Percentiles rank a stretch among this genome's conserved stretches.
Evolutionary conservation across 139 green algal genomes (phyloP).

Genomic region (Diplosphaera chodatii): DNA sequence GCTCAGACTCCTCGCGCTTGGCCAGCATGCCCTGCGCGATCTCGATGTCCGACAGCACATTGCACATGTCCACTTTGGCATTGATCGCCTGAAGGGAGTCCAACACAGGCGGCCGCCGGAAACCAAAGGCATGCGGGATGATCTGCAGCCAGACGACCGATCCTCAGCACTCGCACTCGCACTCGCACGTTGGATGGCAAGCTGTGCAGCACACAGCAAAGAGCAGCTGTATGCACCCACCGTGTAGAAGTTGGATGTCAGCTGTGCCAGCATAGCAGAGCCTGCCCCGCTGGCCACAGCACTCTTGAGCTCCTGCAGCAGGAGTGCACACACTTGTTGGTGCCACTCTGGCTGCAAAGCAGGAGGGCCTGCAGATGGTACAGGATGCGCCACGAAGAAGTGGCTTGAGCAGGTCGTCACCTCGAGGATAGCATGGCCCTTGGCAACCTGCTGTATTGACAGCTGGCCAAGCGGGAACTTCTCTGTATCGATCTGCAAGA

Average conservation of each 20-base stretch:
- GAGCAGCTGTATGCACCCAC: no score
- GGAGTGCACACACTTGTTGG: neutral
- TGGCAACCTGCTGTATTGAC: slow-evolving; percentile 25
- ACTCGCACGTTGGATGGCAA: no score
- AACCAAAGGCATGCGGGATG: slow-evolving; percentile 19
- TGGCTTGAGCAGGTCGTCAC: no score
- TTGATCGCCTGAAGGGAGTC: neutral
- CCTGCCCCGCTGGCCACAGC: slow-evolving; percentile 1
- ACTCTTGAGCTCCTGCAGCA: slow-evolving; percentile 15
- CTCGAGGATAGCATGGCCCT: slow-evolving; percentile 33
- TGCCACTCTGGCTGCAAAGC: no score
- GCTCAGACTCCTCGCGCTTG: slow-evolving; percentile 4
- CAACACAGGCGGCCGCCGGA: slow-evolving; percentile 12
- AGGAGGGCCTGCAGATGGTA: no score
- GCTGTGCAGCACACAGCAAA: no score
- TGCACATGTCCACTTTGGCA: slow-evolving; percentile 18
- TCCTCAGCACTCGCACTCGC: no score
- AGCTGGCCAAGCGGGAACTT: slow-evolving; percentile 34
- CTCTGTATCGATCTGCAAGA: slow-evolving; percentile 21
- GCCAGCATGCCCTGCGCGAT: slow-evolving; percentile 12
- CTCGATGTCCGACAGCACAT: slow-evolving; percentile 32
- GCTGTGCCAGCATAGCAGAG: slow-evolving; percentile 12
- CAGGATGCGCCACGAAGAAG: no score
- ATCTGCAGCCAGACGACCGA: no score
- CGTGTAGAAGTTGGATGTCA: slow-evolving; percentile 25